A percentile compares a stretch with the other conserved stretches of the same genome.
Evolutionary conservation across 2,329 filamentous ascomycete genomes (phyloP).

Genomic region (Sphaerostilbella broomeana): DNA sequence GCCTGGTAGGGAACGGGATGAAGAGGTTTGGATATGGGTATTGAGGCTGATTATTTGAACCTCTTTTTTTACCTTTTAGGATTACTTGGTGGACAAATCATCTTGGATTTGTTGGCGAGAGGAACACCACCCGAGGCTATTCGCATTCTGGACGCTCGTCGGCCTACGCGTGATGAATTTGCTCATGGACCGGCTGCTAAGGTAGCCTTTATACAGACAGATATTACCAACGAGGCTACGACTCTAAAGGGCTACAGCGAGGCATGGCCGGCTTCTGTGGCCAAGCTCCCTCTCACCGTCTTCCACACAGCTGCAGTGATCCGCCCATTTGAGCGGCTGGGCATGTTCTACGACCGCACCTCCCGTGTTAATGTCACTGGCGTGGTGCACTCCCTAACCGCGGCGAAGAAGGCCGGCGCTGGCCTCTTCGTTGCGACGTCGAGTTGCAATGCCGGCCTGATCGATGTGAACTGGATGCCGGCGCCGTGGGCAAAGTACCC

Average conservation of each 20-base stretch:
- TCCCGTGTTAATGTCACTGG: slow-evolving; percentile 45
- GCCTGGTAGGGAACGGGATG: no score
- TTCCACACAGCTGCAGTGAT: slow-evolving; percentile 53
- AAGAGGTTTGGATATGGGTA: neutral
- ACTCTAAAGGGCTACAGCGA: slow-evolving; percentile 40
- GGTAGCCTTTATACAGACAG: slow-evolving; percentile 40
- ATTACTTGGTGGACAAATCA: slow-evolving; percentile 49
- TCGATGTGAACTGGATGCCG: slow-evolving; percentile 36
- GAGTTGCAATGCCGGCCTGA: slow-evolving; percentile 37
- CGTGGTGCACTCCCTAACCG: slow-evolving; percentile 41
- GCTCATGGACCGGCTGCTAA: slow-evolving; percentile 25
- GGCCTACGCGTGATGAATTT: slow-evolving; percentile 38
- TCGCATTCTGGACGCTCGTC: slow-evolving; percentile 46
- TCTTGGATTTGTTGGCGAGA: slow-evolving; percentile 45
- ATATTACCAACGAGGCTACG: slow-evolving; percentile 41
- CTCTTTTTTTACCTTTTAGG: slow-evolving; percentile 28
- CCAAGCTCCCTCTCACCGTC: slow-evolving; percentile 44
- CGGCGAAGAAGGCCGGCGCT: slow-evolving; percentile 39
- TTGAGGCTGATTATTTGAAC: neutral
- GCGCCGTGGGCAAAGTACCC: slow-evolving; percentile 37
- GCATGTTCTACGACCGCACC: slow-evolving; percentile 37
- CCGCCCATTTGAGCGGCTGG: slow-evolving; percentile 41
- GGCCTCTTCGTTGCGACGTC: slow-evolving; percentile 48
- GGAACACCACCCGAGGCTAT: slow-evolving; percentile 45
- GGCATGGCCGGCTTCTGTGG: slow-evolving; percentile 38